Evolutionary conservation across 2,329 filamentous ascomycete genomes (phyloP), one percentile per base, ranked within the genome.

Genomic region (Colletotrichum somersetense): DNA sequence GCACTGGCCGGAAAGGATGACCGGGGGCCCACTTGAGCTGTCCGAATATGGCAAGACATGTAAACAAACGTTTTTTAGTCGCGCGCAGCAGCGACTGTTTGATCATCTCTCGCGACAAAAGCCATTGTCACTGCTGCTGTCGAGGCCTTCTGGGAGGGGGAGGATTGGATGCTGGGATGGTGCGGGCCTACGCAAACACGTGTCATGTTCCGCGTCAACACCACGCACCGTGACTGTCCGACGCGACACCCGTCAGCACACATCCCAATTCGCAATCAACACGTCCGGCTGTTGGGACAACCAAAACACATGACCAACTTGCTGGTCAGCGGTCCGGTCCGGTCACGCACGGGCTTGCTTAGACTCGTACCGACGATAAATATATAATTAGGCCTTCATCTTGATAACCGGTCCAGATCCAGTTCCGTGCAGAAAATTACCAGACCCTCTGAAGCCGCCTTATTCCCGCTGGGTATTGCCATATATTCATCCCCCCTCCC

Each of bases 1-100:
- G 58, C 50, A 68, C 58, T 69, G 53, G 57, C 58, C 65, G 67
- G 26, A 26, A 52, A 23, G 63, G 59, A 56, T 44, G 65, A 6
- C 46, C 7, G 46, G 16, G n/a, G 46, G 11, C n/a, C 62, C 67
- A 70, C 48, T 18, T 23, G 48, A 65, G 33, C 55, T 72, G 70
- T 70, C 70, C 66, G 55, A 64, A 70, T 64, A 26, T 42, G 66
- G 70, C 38, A 64, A 65, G 33, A 55, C 61, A 70, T 65, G 66
- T 69, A 72, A 72, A 70, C 70, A 72, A 70, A 72, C 61, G 53
- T 40, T 50, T 53, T 53, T 35, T 68, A 69, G 65, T 72, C 38
- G 58, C 65, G 35, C 52, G 61, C 64, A 2, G 30, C 30, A 30
- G 30, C 30, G 64, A 62, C 57, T 68, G 38, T 40, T 33, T 52